Evolutionary conservation across 176 grass and related monocot genomes (phyloP).

Genomic region (Lolium perenne): DNA sequence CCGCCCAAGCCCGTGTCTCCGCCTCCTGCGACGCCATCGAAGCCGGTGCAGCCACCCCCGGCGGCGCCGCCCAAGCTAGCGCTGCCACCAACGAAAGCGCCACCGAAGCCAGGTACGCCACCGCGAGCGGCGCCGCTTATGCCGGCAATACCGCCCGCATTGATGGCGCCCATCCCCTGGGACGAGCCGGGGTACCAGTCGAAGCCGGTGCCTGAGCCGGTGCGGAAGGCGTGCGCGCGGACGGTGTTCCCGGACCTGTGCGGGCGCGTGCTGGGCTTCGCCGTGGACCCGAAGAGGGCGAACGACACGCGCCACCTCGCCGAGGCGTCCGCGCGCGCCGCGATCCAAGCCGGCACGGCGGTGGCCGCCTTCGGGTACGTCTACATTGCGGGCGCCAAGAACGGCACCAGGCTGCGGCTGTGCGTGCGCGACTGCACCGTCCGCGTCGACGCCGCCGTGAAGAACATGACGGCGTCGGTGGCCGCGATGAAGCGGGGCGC

Average conservation of each 20-base stretch:
- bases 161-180: neutral
- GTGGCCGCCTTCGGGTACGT: slow-evolving; percentile 35
- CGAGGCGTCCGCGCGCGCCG: slow-evolving; percentile 21
- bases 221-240: slow-evolving; percentile 7
- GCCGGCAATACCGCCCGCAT: neutral
- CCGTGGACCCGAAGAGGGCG: slow-evolving; percentile 12
- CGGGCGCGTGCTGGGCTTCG: neutral
- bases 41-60: neutral
- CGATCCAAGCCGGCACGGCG: slow-evolving; percentile 38
- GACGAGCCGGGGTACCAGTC: slow-evolving; percentile 4
- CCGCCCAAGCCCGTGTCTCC: neutral
- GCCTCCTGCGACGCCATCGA: neutral
- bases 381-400: slow-evolving; percentile 28
- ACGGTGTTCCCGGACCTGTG: slow-evolving; percentile 38
- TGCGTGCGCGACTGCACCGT: slow-evolving; percentile 48
- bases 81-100: neutral
- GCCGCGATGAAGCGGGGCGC: slow-evolving; percentile 2
- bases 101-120: neutral
- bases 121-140: neutral
- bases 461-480: slow-evolving; percentile 31
- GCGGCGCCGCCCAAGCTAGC: neutral
- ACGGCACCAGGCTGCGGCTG: slow-evolving; percentile 29
- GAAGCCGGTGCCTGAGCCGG: neutral
- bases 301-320: slow-evolving; percentile 20
- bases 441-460: slow-evolving; percentile 36